These are phyloP conservation scores for Rhododendron ovatum DNA, from an alignment of 148 eudicot species.

Conservation along the genomic window DNA sequence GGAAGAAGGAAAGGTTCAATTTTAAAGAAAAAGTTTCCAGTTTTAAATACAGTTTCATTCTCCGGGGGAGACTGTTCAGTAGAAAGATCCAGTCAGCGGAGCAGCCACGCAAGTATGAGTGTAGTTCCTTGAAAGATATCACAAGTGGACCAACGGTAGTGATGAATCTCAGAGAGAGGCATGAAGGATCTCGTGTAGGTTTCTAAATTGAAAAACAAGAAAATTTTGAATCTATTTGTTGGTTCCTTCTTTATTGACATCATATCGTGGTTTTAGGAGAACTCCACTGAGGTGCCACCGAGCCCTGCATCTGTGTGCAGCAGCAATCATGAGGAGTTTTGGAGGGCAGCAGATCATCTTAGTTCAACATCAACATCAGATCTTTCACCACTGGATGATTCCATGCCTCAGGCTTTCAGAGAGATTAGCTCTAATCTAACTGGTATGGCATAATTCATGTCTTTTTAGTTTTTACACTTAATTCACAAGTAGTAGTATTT, in stretches of 20 bases:
- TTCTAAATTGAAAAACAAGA: not conserved
- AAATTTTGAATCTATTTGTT: not conserved
- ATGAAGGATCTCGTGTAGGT: conserved; percentile 41
- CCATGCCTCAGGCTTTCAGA: conserved; percentile 52
- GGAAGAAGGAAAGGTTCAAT: conserved; percentile 64
- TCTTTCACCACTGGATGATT: conserved; percentile 60
- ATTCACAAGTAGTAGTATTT: not conserved
- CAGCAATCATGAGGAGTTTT: conserved; percentile 67
- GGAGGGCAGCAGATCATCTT: conserved; percentile 59
- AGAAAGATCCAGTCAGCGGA: conserved; percentile 59
- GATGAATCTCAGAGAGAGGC: conserved; percentile 44
- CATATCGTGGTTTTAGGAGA: conserved; percentile 51
- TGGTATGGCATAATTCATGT: conserved; percentile 38
- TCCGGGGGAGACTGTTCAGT: conserved; percentile 64
- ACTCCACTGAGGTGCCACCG: conserved; percentile 91
- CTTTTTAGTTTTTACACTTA: not conserved
- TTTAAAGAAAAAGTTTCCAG: conserved; percentile 66
- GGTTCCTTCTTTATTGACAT: not conserved
- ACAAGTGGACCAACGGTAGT: conserved; percentile 47
- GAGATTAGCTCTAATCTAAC: conserved; percentile 82
- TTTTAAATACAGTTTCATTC: conserved; percentile 58
- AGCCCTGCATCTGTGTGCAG: conserved; percentile 96
- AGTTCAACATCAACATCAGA: conserved; percentile 66
- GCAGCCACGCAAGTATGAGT: conserved; percentile 33
- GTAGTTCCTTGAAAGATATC: conserved; percentile 41